phyloP scores from a whole-genome alignment of 2,329 filamentous ascomycete genomes.

The Cercospora nicotianae region DNA sequence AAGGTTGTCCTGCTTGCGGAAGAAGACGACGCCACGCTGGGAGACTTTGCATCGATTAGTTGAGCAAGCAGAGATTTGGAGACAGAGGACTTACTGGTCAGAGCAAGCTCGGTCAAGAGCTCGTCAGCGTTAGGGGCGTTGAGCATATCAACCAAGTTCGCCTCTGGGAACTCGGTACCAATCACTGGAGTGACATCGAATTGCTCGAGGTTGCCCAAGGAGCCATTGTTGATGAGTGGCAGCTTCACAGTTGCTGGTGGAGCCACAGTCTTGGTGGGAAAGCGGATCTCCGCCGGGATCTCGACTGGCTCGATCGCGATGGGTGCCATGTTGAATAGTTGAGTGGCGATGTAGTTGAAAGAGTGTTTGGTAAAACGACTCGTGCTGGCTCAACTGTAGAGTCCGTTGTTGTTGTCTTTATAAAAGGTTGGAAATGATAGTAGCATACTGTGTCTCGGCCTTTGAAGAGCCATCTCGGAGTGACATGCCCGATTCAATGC shows the following conservation, averaged over 20 bases:
- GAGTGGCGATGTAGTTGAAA: neutral
- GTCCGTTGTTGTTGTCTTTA: neutral
- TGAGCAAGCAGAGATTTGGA: neutral
- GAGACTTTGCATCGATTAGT: conserved; percentile 53
- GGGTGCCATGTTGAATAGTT: neutral
- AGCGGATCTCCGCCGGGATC: neutral
- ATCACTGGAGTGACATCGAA: conserved; percentile 53
- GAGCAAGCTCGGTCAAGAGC: conserved; percentile 19
- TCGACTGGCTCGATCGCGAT: neutral
- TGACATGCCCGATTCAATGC: neutral
- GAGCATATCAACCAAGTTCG: conserved; percentile 61
- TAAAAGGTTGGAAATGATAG: neutral
- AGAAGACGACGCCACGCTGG: conserved; percentile 68
- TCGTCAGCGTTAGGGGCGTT: conserved; percentile 38
- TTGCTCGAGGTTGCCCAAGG: neutral
- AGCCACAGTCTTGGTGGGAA: neutral
- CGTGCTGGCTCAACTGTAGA: neutral
- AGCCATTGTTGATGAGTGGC: conserved; percentile 2
- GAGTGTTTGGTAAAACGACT: neutral
- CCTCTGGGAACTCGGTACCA: conserved; percentile 59
- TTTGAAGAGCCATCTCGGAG: neutral
- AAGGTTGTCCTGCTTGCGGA: conserved; percentile 60
- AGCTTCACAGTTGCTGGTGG: neutral
- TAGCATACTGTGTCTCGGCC: neutral
- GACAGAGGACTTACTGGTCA: conserved; percentile 10